Evolutionary conservation across 2,329 filamentous ascomycete species (phyloP), one percentile per base, ranked within the genome.

Genomic region (Magnaporthiopsis poae): DNA sequence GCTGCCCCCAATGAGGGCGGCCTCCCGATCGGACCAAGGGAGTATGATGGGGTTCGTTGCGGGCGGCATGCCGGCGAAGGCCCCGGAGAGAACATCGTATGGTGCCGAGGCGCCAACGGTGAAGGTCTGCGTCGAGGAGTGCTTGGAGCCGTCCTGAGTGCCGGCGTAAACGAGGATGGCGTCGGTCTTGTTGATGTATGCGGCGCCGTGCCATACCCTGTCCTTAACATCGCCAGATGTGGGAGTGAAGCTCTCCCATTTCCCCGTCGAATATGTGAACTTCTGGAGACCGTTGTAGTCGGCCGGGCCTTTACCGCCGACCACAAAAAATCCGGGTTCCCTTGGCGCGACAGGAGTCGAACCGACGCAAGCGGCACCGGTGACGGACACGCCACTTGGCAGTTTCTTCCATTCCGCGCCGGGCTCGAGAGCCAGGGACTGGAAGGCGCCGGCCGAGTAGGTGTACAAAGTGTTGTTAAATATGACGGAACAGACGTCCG

Each of bases 111-210:
- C 87, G 2, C 82, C 80, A 67, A 97, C 87, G 25, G 89, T 82
- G 72, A 93, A 96, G 0, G 91, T 94, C 71, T 91, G 84, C 1
- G 88, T 86, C 0, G 90, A 92, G 0, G 84, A 79, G 8, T 79
- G 77, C 11, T 78, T 76, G 46, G 78, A 79, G 33, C 85, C 86
- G 70, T 88, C 84, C 71, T 88, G 86, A 21, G 83, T 86, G 62
- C 94, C 94, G 39, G 88, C 90, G 74, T 93, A 97, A 33, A 96
- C 82, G 31, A 97, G 78, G 66, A 98, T 90, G 4, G 86, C 84
- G 66, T 91, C 83, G 21, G 86, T 84, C 29, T 83, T 82, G 69
- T 87, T 83, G 66, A 98, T 80, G 74, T 92, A 97, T 25, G 86
- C 83, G 15, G 90, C 89, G 70, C 86, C 88, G 75, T 98, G 94